Percentiles rank a stretch among this genome's conserved stretches.
Evolutionary conservation across 1,284 basidiomycete genomes (phyloP).

Genomic region (Tremellales sp.): DNA sequence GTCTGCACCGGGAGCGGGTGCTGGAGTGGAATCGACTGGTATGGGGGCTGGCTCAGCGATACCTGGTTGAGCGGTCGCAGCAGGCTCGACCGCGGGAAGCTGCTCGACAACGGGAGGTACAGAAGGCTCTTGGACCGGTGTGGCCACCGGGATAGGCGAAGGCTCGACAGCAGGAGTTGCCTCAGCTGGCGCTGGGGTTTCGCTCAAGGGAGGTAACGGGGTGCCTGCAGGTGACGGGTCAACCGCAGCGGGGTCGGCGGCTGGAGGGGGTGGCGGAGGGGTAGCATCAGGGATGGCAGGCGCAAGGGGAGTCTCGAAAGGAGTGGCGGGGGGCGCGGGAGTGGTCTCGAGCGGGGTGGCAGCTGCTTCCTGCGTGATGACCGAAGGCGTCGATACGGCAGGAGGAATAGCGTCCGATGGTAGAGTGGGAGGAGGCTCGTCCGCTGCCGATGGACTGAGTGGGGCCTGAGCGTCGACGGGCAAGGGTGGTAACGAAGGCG

Average conservation of each 20-base stretch:
- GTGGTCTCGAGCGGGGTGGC: not conserved
- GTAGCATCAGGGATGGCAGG: not conserved
- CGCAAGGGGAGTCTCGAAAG: slow-evolving; percentile 2
- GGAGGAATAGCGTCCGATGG: slow-evolving; percentile 26
- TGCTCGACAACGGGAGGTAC: slow-evolving; percentile 8
- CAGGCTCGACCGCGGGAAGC: too few relatives aligned
- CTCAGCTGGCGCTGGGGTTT: not conserved
- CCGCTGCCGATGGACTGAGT: slow-evolving; percentile 21
- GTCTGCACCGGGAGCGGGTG: slow-evolving; percentile 5
- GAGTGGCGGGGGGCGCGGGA: not conserved
- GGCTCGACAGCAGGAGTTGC: slow-evolving; percentile 1
- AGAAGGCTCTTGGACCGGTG: slow-evolving; percentile 1
- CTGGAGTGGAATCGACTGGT: slow-evolving; percentile 2
- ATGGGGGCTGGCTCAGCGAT: slow-evolving; percentile 1
- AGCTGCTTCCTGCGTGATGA: slow-evolving; percentile 21
- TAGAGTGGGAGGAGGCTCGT: slow-evolving; percentile 26
- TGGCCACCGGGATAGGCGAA: not conserved
- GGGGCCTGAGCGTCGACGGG: slow-evolving; percentile 30
- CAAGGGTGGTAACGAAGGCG: slow-evolving; percentile 18
- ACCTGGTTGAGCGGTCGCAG: too few relatives aligned
- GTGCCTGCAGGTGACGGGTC: not conserved
- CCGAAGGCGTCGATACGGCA: slow-evolving; percentile 28
- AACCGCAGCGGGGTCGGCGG: not conserved
- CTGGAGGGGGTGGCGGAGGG: not conserved
- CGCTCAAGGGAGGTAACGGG: not conserved